Conservation (phyloP, 2,329 filamentous ascomycete genomes). For the Rhinocladiella similis region DNA sequence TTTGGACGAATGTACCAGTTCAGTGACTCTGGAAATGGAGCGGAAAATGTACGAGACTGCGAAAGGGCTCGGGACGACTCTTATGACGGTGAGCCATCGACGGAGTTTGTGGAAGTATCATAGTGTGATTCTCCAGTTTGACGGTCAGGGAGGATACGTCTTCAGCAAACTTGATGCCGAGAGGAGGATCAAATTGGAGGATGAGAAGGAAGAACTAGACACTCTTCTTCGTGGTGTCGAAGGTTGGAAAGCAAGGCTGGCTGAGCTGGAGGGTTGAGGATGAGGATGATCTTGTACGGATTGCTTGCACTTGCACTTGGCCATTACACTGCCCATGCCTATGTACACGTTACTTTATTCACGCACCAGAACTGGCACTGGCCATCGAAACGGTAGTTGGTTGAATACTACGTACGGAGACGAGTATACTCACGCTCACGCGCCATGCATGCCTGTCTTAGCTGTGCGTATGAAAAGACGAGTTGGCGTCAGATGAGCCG, state of each 20-base stretch:
- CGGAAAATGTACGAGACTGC: constrained; percentile 96
- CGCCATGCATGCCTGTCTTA: too few relatives aligned
- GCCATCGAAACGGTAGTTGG: too few relatives aligned
- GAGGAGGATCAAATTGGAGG: constrained; percentile 78
- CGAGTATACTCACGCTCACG: too few relatives aligned
- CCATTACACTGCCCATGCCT: too few relatives aligned
- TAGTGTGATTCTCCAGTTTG: constrained; percentile 90
- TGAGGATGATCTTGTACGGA: too few relatives aligned
- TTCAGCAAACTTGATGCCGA: constrained; percentile 91
- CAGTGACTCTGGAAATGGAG: constrained; percentile 92
- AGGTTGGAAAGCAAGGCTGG: constrained; percentile 79
- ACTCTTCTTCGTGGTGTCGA: constrained; percentile 80
- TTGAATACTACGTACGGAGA: too few relatives aligned
- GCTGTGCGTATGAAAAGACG: too few relatives aligned
- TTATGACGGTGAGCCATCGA: constrained; percentile 95
- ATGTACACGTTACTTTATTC: too few relatives aligned
- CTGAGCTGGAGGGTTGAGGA: constrained; percentile 24
- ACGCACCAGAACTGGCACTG: too few relatives aligned
- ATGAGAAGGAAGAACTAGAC: constrained; percentile 94
- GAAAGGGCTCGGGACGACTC: constrained; percentile 84
- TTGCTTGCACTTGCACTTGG: too few relatives aligned
- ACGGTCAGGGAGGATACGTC: constrained; percentile 87
- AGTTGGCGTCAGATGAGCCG: too few relatives aligned
- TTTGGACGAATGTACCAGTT: constrained; percentile 92
- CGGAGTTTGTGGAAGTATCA: constrained; percentile 97